phyloP scores from a whole-genome alignment of 2,329 filamentous ascomycete genomes.

The Colletotrichum trifolii region DNA sequence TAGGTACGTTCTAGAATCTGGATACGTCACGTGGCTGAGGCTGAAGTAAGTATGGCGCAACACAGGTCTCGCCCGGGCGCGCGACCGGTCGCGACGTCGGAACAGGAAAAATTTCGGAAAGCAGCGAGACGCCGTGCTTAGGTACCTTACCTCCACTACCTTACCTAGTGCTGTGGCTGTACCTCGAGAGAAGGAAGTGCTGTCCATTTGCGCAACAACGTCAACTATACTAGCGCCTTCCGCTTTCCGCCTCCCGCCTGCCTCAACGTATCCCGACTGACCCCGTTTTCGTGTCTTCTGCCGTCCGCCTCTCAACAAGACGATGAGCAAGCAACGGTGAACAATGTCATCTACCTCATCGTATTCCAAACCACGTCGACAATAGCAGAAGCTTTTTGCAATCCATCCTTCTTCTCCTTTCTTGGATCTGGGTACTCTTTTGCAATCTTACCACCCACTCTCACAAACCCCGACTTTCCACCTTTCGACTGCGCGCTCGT shows the following conservation, averaged over 20 bases:
- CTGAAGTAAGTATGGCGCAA: not conserved
- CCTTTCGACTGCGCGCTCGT: slow-evolving; percentile 16
- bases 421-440: slow-evolving; percentile 3
- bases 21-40: slow-evolving; percentile 21
- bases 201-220: slow-evolving; percentile 24
- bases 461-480: not conserved
- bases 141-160: slow-evolving; percentile 6
- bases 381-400: slow-evolving; percentile 9
- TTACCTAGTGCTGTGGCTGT: not conserved
- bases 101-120: slow-evolving; percentile 36
- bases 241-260: not conserved
- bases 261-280: slow-evolving; percentile 34
- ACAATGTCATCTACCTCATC: slow-evolving; percentile 27
- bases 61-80: not conserved
- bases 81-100: slow-evolving; percentile 29
- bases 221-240: slow-evolving; percentile 31
- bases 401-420: not conserved
- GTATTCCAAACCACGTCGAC: slow-evolving; percentile 16
- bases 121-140: slow-evolving; percentile 17
- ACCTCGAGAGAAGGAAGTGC: not conserved
- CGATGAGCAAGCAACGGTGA: slow-evolving; percentile 15
- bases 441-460: slow-evolving; percentile 1
- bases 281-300: not conserved
- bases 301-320: slow-evolving; percentile 31
- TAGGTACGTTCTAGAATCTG: slow-evolving; percentile 12